These are phyloP conservation scores for Lodderomyces pseudojiufengensis DNA, from an alignment of 1,139 yeast genomes.

Conservation along the genomic window DNA sequence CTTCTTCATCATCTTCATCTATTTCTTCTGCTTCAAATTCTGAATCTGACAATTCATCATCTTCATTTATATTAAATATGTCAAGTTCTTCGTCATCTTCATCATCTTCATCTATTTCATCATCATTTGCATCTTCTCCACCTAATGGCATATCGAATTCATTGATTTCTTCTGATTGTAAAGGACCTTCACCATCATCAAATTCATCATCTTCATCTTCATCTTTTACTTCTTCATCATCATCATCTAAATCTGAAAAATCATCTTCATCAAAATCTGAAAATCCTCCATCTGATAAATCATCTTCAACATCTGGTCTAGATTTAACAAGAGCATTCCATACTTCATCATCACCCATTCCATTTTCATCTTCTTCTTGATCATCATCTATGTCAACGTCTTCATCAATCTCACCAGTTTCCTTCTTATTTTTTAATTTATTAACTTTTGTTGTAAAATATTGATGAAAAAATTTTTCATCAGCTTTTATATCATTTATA, in stretches of 20 bases:
- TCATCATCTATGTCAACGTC: constrained; percentile 16
- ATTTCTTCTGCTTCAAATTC: constrained; percentile 20
- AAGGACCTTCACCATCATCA: constrained; percentile 15
- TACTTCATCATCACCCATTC: constrained; percentile 71
- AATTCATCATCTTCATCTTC: constrained; percentile 15
- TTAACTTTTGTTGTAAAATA: constrained; percentile 68
- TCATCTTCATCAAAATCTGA: constrained; percentile 49
- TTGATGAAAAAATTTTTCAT: constrained; percentile 85
- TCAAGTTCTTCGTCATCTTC: constrained; percentile 20
- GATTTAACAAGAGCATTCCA: constrained; percentile 89
- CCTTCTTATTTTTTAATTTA: constrained; percentile 36
- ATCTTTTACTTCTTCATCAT: constrained; percentile 17
- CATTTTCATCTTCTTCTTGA: constrained; percentile 46
- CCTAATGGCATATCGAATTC: constrained; percentile 7
- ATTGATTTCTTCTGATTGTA: constrained; percentile 12
- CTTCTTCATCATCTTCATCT: constrained; percentile 19
- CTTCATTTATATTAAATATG: constrained; percentile 30
- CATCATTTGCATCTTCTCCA: constrained; percentile 18
- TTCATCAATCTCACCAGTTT: constrained; percentile 21
- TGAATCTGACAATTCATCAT: constrained; percentile 22
- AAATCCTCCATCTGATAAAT: constrained; percentile 39
- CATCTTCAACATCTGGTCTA: constrained; percentile 72
- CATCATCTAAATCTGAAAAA: constrained; percentile 30
- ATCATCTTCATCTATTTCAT: constrained; percentile 13
- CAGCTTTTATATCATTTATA: constrained; percentile 70